phyloP scores from a whole-genome alignment of 306 rosid genomes.

The Vicia villosa region DNA sequence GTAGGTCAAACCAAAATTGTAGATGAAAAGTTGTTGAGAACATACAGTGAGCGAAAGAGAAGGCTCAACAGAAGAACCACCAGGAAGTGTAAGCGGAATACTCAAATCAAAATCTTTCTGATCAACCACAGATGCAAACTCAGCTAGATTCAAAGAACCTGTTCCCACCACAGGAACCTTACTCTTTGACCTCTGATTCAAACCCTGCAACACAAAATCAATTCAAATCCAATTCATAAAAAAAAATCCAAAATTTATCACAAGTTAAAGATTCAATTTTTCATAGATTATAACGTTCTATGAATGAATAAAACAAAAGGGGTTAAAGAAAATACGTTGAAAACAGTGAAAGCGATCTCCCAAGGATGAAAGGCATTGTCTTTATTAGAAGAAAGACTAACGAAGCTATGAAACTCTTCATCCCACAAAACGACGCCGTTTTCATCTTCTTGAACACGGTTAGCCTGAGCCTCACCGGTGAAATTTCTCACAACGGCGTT shows the following conservation, averaged over 20 bases:
- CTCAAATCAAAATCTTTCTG: constrained; percentile 71
- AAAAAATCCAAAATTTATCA: neutral
- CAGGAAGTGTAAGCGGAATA: constrained; percentile 64
- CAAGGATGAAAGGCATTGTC: constrained; percentile 95
- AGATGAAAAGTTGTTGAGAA: neutral
- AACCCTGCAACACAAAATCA: constrained; percentile 54
- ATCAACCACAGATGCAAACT: constrained; percentile 69
- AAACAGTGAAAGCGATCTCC: constrained; percentile 91
- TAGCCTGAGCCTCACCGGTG: constrained; percentile 55
- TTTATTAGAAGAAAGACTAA: constrained; percentile 66
- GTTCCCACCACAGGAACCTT: constrained; percentile 76
- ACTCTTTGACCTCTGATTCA: constrained; percentile 71
- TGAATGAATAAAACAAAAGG: neutral
- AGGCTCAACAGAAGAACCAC: constrained; percentile 51
- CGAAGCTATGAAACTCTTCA: constrained; percentile 75
- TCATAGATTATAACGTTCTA: neutral
- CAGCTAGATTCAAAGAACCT: constrained; percentile 86
- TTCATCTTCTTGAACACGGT: neutral
- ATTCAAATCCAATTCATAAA: constrained; percentile 20
- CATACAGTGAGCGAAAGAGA: constrained; percentile 73
- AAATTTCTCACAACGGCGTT: constrained; percentile 70
- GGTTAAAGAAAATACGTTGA: constrained; percentile 53
- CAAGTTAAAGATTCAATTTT: neutral
- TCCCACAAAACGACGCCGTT: constrained; percentile 86
- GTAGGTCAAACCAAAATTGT: neutral